These are phyloP conservation scores for Candida gigantensis DNA, from an alignment of 1,139 yeast species.

Conservation along the genomic window DNA sequence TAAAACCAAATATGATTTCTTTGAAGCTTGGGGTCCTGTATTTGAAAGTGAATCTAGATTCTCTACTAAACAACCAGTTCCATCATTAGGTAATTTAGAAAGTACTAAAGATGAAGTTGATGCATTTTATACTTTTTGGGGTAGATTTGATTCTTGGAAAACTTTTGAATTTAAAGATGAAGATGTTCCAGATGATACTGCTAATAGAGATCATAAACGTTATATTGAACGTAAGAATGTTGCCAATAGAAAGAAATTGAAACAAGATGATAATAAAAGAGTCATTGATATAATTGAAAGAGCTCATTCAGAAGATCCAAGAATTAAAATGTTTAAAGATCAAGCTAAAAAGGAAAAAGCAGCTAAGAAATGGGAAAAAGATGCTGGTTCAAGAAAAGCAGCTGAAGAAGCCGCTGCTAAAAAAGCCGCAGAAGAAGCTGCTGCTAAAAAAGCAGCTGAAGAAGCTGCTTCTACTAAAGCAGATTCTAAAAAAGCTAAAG, in stretches of 20 bases:
- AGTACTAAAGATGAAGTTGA: conserved; percentile 84
- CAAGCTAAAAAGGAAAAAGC: conserved; percentile 95
- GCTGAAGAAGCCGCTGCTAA: conserved; percentile 83
- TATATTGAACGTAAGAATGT: conserved; percentile 96
- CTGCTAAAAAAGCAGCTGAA: conserved; percentile 75
- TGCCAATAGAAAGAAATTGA: conserved; percentile 95
- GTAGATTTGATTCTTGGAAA: conserved; percentile 98
- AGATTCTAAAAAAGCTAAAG: conserved; percentile 85
- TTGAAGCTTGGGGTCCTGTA: conserved; percentile 90
- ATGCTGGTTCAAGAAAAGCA: conserved; percentile 95
- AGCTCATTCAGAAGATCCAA: conserved; percentile 88
- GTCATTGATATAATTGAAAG: conserved; percentile 84
- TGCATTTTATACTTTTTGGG: conserved; percentile 87
- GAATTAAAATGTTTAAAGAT: conserved; percentile 90
- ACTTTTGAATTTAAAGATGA: conserved; percentile 97
- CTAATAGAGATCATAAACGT: conserved; percentile 99
- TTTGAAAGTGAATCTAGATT: conserved; percentile 89
- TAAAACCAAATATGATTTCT: conserved; percentile 71
- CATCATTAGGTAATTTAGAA: conserved; percentile 69
- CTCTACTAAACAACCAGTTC: conserved; percentile 88
- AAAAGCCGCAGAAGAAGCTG: conserved; percentile 81
- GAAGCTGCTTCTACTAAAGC: conserved; percentile 71
- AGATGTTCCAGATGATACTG: conserved; percentile 98
- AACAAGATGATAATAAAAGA: conserved; percentile 96
- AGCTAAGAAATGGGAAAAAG: conserved; percentile 95